phyloP scores from a whole-genome alignment of 2,329 filamentous ascomycete genomes.

The Aureobasidium sp. region DNA sequence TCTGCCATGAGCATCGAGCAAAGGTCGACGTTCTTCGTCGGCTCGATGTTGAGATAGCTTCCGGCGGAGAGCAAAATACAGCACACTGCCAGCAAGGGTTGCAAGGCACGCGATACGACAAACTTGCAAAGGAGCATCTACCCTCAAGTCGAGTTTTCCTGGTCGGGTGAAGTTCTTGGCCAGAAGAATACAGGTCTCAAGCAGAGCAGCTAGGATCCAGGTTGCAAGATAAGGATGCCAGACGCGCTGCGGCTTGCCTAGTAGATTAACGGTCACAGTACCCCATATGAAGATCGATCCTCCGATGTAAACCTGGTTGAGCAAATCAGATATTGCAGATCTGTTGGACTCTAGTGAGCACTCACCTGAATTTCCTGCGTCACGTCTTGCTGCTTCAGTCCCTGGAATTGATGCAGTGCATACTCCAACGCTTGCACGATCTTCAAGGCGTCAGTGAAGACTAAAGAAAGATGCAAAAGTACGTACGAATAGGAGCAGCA shows the following conservation, averaged over 20 bases:
- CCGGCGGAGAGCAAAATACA: background rate
- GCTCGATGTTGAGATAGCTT: background rate
- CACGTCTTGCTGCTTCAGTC: background rate
- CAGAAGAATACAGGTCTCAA: conserved; percentile 23
- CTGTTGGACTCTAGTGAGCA: background rate
- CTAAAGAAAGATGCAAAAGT: background rate
- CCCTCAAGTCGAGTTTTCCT: conserved; percentile 10
- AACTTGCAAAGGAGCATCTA: conserved; percentile 18
- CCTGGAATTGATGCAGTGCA: background rate
- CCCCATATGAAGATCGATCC: conserved; percentile 12
- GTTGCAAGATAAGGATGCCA: conserved; percentile 27
- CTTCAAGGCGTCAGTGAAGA: background rate
- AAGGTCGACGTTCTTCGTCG: conserved; percentile 6
- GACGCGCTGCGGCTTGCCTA: conserved; percentile 12
- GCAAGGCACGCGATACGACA: conserved; percentile 19
- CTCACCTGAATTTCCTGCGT: conserved; percentile 7
- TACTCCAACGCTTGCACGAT: conserved; percentile 5
- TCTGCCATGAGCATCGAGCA: conserved; percentile 14
- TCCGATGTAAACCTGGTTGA: conserved; percentile 5
- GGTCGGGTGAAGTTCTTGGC: conserved; percentile 16
- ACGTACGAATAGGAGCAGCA: conserved; percentile 7
- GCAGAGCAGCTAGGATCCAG: conserved; percentile 21
- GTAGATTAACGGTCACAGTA: background rate
- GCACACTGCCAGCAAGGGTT: conserved; percentile 15
- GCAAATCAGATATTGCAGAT: background rate